These are phyloP conservation scores for Termitomyces titanicus DNA, from an alignment of 768 basidiomycete species.

Conservation along the genomic window DNA sequence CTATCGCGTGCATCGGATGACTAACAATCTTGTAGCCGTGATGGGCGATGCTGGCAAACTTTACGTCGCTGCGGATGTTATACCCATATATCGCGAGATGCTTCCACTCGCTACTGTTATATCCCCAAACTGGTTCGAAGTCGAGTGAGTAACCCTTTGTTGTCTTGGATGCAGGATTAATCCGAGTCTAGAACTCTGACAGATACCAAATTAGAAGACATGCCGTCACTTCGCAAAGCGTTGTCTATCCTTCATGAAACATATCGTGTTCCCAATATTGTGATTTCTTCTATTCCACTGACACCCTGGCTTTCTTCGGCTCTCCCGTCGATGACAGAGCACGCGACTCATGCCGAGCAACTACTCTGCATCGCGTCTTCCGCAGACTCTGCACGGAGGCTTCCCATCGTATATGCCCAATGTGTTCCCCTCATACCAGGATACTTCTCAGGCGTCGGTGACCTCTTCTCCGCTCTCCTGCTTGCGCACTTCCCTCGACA, in stretches of 20 bases:
- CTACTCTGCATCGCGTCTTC: constrained; percentile 82
- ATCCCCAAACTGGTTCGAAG: constrained; percentile 98
- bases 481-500: constrained; percentile 58
- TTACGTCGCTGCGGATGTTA: constrained; percentile 84
- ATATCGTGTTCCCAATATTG: constrained; percentile 79
- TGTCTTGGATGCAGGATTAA: not conserved
- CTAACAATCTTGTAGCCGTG: constrained; percentile 56
- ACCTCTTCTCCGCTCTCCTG: constrained; percentile 92
- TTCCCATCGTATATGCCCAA: constrained; percentile 54
- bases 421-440: constrained; percentile 78
- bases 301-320: constrained; percentile 53
- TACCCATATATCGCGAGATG: constrained; percentile 82
- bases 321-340: constrained; percentile 46
- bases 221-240: constrained; percentile 62
- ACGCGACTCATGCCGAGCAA: constrained; percentile 36
- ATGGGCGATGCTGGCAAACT: constrained; percentile 89
- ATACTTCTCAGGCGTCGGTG: constrained; percentile 96
- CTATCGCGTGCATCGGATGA: not conserved
- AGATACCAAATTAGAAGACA: constrained; percentile 60
- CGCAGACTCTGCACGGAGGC: constrained; percentile 11
- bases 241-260: constrained; percentile 71
- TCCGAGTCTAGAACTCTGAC: constrained; percentile 63
- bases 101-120: constrained; percentile 87
- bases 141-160: constrained; percentile 59
- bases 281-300: constrained; percentile 87